phyloP scores from a whole-genome alignment of 179 eudicot species.

The Actinidia polygama region DNA sequence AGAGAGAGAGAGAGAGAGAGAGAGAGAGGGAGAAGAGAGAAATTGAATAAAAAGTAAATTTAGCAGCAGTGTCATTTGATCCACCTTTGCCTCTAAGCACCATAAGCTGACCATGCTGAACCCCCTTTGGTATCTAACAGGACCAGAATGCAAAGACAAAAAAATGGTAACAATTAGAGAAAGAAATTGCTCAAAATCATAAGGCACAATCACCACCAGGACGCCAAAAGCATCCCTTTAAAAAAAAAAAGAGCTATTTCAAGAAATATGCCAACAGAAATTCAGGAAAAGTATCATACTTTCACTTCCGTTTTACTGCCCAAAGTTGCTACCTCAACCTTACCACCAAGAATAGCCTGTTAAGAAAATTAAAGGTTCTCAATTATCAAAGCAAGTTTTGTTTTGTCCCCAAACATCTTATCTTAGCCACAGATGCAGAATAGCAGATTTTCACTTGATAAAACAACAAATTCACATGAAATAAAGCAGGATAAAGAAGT shows the following conservation, averaged over 20 bases:
- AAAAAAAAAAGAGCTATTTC: background rate
- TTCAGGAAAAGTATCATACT: slow-evolving; percentile 47
- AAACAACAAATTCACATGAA: background rate
- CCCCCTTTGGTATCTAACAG: slow-evolving; percentile 84
- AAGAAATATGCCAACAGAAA: slow-evolving; percentile 1
- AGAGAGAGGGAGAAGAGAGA: background rate
- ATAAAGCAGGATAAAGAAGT: background rate
- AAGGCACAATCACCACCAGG: background rate
- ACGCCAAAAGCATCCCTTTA: slow-evolving; percentile 4
- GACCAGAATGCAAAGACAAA: slow-evolving; percentile 4
- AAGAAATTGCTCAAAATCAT: slow-evolving; percentile 12
- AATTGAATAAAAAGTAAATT: background rate
- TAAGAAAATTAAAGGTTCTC: slow-evolving; percentile 19
- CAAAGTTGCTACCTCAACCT: slow-evolving; percentile 82
- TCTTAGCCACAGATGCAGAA: background rate
- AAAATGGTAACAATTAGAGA: slow-evolving; percentile 5
- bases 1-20: background rate
- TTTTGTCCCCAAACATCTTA: background rate
- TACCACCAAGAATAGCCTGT: slow-evolving; percentile 94
- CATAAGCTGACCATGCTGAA: slow-evolving; percentile 81
- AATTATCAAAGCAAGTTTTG: slow-evolving; percentile 3
- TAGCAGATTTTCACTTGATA: slow-evolving; percentile 9
- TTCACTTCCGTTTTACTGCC: slow-evolving; percentile 57
- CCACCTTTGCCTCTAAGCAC: slow-evolving; percentile 84
- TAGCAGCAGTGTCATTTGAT: slow-evolving; percentile 11